Evolutionary conservation across 2,329 filamentous ascomycete genomes (phyloP).

Genomic region (Bipolaris gigantea): DNA sequence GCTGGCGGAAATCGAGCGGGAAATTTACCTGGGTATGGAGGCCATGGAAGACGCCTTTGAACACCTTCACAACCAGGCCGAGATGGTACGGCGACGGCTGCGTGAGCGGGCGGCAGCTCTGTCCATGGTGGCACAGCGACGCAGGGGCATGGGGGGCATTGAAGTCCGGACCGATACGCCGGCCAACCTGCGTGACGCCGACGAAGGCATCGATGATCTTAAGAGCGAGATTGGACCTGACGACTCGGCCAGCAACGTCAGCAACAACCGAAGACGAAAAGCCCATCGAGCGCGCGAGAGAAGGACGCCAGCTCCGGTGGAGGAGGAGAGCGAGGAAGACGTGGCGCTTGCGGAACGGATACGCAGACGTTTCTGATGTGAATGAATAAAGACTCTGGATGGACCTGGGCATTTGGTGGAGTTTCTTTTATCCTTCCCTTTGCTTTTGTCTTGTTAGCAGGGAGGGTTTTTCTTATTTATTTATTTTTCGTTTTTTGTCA

Average conservation of each 20-base stretch:
- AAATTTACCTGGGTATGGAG: conserved; percentile 95
- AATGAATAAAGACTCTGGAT: background rate
- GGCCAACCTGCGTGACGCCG: conserved; percentile 38
- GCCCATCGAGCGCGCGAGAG: conserved; percentile 70
- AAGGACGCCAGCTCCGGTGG: conserved; percentile 70
- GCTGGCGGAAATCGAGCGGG: conserved; percentile 86
- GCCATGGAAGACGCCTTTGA: conserved; percentile 92
- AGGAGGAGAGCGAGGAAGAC: conserved; percentile 52
- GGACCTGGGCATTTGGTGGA: conserved; percentile 10
- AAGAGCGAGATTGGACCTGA: conserved; percentile 67
- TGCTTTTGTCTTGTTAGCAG: background rate
- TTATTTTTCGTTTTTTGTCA: conserved; percentile 4
- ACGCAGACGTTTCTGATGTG: conserved; percentile 27
- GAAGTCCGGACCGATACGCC: conserved; percentile 55
- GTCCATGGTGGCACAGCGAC: conserved; percentile 63
- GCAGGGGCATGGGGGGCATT: conserved; percentile 50
- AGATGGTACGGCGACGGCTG: conserved; percentile 74
- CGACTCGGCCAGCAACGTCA: conserved; percentile 80
- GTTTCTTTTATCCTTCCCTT: conserved; percentile 5
- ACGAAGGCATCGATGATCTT: conserved; percentile 46
- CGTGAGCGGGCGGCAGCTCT: conserved; percentile 82
- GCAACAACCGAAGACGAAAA: conserved; percentile 67
- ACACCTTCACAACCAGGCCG: conserved; percentile 81
- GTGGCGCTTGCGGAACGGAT: conserved; percentile 32
- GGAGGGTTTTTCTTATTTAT: too few relatives aligned